A percentile compares a stretch with the other conserved stretches of the same genome.
Evolutionary conservation across 306 rosid genomes (phyloP).

Genomic region (Styphnolobium japonicum): DNA sequence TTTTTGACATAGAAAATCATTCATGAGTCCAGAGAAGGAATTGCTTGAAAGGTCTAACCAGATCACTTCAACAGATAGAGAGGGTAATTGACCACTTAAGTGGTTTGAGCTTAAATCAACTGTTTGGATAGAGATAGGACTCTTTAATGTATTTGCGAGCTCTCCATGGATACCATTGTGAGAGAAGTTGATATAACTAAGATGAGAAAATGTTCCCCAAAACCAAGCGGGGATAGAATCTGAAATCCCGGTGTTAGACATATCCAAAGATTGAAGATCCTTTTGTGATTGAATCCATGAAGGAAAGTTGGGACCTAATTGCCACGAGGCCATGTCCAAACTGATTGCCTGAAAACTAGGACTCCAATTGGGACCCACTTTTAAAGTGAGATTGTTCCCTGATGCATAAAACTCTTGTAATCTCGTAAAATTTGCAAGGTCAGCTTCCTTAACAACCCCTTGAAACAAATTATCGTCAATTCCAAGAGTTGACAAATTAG

Average conservation of each 20-base stretch:
- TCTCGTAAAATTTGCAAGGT: not conserved
- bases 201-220: not conserved
- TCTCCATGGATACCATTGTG: not conserved
- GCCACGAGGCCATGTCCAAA: not conserved
- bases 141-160: not conserved
- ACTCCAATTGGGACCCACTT: not conserved
- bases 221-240: not conserved
- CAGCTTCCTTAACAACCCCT: not conserved
- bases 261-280: not conserved
- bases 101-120: constrained; percentile 2
- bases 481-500: not conserved
- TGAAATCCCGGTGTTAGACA: not conserved
- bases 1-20: not conserved
- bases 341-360: not conserved
- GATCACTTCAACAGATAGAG: not conserved
- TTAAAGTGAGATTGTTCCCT: not conserved
- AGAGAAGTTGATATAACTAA: accelerated
- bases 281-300: constrained; percentile 16
- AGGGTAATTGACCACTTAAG: not conserved
- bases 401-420: accelerated
- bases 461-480: not conserved
- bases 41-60: not conserved
- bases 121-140: accelerated
- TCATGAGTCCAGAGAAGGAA: not conserved
- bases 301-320: constrained; percentile 26